phyloP scores from a whole-genome alignment of 768 basidiomycete species.

The Suillus discolor region DNA sequence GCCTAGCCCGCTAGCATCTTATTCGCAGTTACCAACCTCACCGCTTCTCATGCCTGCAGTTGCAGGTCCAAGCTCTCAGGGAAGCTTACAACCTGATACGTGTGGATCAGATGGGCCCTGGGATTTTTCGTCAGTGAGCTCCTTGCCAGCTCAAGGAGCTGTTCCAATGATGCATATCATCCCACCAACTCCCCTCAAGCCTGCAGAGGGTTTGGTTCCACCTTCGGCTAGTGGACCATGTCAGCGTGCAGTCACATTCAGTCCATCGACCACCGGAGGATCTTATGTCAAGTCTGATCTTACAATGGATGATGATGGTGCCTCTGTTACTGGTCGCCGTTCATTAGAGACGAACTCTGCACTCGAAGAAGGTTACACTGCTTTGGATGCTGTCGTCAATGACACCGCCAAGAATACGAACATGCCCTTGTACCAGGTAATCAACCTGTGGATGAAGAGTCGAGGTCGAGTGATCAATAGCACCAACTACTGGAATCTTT shows the following conservation, averaged over 20 bases:
- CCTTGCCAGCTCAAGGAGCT: neutral
- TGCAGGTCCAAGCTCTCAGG: neutral
- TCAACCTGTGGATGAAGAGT: conserved; percentile 15
- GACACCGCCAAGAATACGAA: neutral
- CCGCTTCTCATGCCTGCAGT: neutral
- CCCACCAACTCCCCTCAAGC: neutral
- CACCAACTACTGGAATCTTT: conserved; percentile 10
- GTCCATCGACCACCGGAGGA: neutral
- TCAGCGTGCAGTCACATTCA: neutral
- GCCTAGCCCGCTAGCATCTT: neutral
- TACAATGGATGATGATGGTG: neutral
- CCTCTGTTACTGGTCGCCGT: neutral
- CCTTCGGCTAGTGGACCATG: neutral
- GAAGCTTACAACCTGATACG: neutral
- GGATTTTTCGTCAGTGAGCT: neutral
- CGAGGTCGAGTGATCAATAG: neutral
- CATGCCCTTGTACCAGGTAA: conserved; percentile 6
- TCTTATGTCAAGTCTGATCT: neutral
- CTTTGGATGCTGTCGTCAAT: neutral
- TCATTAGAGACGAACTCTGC: neutral
- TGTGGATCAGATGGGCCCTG: neutral
- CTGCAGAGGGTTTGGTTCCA: neutral
- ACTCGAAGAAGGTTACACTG: neutral
- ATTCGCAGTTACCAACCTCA: neutral
- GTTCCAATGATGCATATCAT: neutral